Conservation (phyloP, 257 asterid species). For the Solanum appendiculatum region DNA sequence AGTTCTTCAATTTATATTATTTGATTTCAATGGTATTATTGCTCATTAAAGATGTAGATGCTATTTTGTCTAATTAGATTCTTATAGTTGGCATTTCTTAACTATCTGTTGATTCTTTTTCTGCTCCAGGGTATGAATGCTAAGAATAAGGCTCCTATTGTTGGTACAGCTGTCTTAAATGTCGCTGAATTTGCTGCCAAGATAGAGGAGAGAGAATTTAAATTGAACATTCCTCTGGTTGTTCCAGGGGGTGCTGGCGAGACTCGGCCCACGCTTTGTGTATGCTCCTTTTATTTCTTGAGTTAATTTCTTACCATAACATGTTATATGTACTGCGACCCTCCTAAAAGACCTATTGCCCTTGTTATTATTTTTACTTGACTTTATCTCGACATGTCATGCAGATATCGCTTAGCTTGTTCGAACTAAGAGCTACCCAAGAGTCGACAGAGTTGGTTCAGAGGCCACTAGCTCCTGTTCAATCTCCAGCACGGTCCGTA, state of each 20-base stretch:
- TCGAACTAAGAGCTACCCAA: conserved; percentile 44
- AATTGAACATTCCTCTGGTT: conserved; percentile 57
- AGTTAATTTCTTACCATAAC: neutral
- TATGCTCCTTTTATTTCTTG: conserved; percentile 19
- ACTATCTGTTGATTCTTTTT: neutral
- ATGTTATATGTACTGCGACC: neutral
- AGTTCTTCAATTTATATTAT: neutral
- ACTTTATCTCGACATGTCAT: neutral
- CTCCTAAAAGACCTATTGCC: neutral
- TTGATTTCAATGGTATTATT: neutral
- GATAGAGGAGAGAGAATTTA: conserved; percentile 39
- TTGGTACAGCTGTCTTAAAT: conserved; percentile 60
- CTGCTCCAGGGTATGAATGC: conserved; percentile 39
- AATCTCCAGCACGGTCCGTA: conserved; percentile 39
- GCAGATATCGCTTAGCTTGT: conserved; percentile 62
- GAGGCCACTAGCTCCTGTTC: conserved; percentile 36
- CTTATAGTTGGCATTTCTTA: neutral
- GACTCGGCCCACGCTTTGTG: conserved; percentile 40
- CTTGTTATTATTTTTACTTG: neutral
- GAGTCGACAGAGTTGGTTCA: conserved; percentile 42
- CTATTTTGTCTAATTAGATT: neutral
- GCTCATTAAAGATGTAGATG: neutral
- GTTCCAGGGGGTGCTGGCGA: conserved; percentile 35
- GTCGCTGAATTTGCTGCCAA: conserved; percentile 71
- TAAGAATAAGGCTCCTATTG: conserved; percentile 45